These are phyloP conservation scores for Cunninghamia lanceolata DNA, from an alignment of 75 land plant species.

Conservation along the genomic window DNA sequence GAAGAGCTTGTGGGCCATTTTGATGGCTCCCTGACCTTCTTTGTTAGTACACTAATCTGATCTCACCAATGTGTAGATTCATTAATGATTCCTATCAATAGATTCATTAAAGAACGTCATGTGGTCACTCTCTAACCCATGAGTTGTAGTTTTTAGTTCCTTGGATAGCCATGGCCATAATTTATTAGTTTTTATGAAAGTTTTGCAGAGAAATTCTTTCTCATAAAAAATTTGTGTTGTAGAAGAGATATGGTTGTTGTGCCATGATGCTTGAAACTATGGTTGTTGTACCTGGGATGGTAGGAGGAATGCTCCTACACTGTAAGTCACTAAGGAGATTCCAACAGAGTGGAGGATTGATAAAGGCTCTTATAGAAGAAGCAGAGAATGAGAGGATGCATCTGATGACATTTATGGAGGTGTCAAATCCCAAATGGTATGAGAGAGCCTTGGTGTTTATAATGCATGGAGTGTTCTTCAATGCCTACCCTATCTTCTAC, in stretches of 20 bases:
- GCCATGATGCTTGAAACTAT: conserved; percentile 95
- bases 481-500: conserved; percentile 68
- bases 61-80: too few relatives aligned
- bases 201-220: background rate
- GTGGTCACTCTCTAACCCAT: background rate
- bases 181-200: background rate
- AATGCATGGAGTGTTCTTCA: conserved; percentile 85
- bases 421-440: too few relatives aligned
- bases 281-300: conserved; percentile 91
- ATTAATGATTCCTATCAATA: too few relatives aligned
- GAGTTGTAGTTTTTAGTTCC: background rate
- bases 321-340: too few relatives aligned
- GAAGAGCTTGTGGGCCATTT: too few relatives aligned
- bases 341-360: too few relatives aligned
- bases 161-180: background rate
- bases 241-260: conserved; percentile 78
- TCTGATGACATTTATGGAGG: too few relatives aligned
- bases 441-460: conserved; percentile 72
- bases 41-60: too few relatives aligned
- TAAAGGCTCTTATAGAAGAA: too few relatives aligned
- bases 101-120: background rate
- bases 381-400: too few relatives aligned
- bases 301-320: too few relatives aligned
- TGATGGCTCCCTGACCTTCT: too few relatives aligned
- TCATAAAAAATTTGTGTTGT: background rate